Evolutionary conservation across 1,139 yeast species (phyloP).

Genomic region (Eremothecium sinecaudum): DNA sequence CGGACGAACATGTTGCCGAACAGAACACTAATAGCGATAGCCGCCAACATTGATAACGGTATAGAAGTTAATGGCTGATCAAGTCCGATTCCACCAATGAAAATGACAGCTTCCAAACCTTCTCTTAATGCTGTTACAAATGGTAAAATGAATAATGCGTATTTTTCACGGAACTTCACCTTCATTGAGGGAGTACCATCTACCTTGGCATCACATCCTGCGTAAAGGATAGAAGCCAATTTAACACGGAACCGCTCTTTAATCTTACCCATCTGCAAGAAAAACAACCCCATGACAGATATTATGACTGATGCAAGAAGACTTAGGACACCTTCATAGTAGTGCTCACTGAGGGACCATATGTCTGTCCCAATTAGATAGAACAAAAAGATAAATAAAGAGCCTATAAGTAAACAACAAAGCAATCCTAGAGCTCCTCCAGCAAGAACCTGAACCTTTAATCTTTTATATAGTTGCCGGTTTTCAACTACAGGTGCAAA

Average conservation of each 20-base stretch:
- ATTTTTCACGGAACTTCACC: slow-evolving; percentile 41
- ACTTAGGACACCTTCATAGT: slow-evolving; percentile 88
- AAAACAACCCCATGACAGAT: slow-evolving; percentile 84
- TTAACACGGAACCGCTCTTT: slow-evolving; percentile 88
- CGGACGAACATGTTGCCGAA: slow-evolving; percentile 65
- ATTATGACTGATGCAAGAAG: slow-evolving; percentile 76
- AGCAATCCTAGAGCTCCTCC: slow-evolving; percentile 68
- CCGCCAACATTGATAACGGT: slow-evolving; percentile 72
- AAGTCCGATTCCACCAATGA: slow-evolving; percentile 81
- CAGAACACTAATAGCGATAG: slow-evolving; percentile 54
- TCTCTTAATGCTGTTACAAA: slow-evolving; percentile 80
- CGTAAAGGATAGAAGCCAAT: slow-evolving; percentile 63
- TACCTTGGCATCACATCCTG: slow-evolving; percentile 16
- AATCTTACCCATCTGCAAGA: slow-evolving; percentile 83
- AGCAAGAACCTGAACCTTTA: slow-evolving; percentile 66
- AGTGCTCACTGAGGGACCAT: slow-evolving; percentile 80
- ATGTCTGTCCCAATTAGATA: slow-evolving; percentile 70
- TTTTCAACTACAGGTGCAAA: slow-evolving; percentile 8
- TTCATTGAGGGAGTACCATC: slow-evolving; percentile 2
- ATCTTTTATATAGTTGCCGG: slow-evolving; percentile 43
- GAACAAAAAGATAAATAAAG: slow-evolving; percentile 77
- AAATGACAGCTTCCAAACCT: slow-evolving; percentile 87
- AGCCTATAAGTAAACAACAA: slow-evolving; percentile 69
- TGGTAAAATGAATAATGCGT: slow-evolving; percentile 75
- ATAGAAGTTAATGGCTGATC: slow-evolving; percentile 66